Percentiles rank a stretch among this genome's conserved stretches.
phyloP scores from a whole-genome alignment of 768 basidiomycete genomes.

The Agaricus sinodeliciosus region DNA sequence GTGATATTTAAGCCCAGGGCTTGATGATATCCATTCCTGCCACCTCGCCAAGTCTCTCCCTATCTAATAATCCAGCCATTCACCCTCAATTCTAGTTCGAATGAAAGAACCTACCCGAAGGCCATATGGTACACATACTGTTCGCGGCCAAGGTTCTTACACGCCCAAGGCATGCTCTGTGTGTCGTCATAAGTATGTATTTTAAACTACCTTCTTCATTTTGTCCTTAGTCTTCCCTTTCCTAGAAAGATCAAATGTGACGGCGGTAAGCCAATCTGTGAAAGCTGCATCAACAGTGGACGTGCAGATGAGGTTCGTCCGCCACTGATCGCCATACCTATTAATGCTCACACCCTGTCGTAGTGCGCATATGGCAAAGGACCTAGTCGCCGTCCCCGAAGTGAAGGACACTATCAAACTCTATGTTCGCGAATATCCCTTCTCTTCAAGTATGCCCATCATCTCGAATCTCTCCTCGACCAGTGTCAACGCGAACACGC shows the following conservation, averaged over 20 bases:
- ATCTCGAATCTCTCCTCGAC: conserved; percentile 37
- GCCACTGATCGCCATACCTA: neutral
- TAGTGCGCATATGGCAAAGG: conserved; percentile 42
- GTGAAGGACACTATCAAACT: conserved; percentile 40
- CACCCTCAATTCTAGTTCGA: neutral
- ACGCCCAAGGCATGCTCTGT: conserved; percentile 31
- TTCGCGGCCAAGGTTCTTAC: conserved; percentile 30
- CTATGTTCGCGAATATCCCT: conserved; percentile 34
- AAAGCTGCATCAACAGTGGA: conserved; percentile 30
- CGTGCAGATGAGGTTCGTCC: conserved; percentile 31
- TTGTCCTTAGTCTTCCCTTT: neutral
- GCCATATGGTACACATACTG: conserved; percentile 10
- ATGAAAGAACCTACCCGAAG: conserved; percentile 3
- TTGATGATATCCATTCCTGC: neutral
- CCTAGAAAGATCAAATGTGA: conserved; percentile 42
- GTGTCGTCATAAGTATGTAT: conserved; percentile 31
- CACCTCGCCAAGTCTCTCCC: neutral
- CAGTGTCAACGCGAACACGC: conserved; percentile 32
- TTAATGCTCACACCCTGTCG: neutral
- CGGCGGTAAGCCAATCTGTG: conserved; percentile 36
- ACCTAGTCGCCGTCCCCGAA: conserved; percentile 32
- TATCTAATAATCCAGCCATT: neutral
- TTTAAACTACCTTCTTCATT: neutral
- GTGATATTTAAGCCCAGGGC: neutral
- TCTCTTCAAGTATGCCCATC: conserved; percentile 31